Evolutionary conservation across 768 basidiomycete species (phyloP), one percentile per base, ranked within the genome.

Genomic region (Suillus fuscotomentosus): DNA sequence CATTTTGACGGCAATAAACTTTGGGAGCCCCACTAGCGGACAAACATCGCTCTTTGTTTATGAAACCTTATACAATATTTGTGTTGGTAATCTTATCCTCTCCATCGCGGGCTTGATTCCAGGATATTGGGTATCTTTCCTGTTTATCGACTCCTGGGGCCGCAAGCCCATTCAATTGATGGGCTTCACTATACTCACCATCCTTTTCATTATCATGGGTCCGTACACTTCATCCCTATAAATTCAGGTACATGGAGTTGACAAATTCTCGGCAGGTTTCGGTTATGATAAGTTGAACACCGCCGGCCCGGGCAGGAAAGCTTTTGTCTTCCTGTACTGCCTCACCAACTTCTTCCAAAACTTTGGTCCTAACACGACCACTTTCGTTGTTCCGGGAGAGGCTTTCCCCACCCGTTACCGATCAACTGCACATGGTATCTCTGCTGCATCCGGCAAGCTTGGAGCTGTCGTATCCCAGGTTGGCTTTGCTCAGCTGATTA

Each of bases 341-440:
- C 80, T 95, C 22, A 84, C 91, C 70, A 90, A 91, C 73, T 93
- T 93, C 80, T 92, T 94, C 89, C 89, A 92, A 80, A 94, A 94
- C 78, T 94, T 93, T 67, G 92, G 91, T 2, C 90, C 89, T 14
- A 92, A 93, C 69, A 84, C 84, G 0, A 94, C 91, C 1, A 93
- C 92, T 0, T 94, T 95, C 75, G 63, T 94, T 63, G 78, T 94
- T 5, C 92, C 93, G 0, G 91, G 90, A 67, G 94, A 95, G 73
- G 84, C 81, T 27, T 95, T 93, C 86, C 93, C 93, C 1, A 95
- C 93, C 2, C 90, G 94, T 54, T 94, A 94, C 75, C 87, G 94
- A 66, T 92, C 91, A 9, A 93, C 92, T 5, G 89, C 85, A 11
- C 91, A 94, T 70, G 93, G 93, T 75, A 90, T 95, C 69, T 88